These are phyloP conservation scores for Gossypium davidsonii DNA, from an alignment of 441 rosid species.

Conservation along the genomic window DNA sequence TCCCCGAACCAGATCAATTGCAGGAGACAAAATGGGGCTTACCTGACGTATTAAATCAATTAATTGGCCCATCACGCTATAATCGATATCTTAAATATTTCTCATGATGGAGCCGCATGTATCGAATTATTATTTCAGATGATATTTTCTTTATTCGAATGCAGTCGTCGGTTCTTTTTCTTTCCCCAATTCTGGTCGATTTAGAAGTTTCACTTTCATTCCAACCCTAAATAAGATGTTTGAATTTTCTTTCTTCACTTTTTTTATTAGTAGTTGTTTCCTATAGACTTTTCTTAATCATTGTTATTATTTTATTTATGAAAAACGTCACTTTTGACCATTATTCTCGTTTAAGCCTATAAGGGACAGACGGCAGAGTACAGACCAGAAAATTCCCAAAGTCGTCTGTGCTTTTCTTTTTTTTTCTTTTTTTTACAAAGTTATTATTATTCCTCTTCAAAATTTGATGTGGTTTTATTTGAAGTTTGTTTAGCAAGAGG, in stretches of 20 bases:
- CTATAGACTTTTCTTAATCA: not conserved
- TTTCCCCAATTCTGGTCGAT: not conserved
- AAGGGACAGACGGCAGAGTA: not conserved
- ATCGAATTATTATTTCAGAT: not conserved
- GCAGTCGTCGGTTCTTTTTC: not conserved
- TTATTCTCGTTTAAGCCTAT: not conserved
- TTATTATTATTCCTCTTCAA: not conserved
- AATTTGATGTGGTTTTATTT: conserved; percentile 44
- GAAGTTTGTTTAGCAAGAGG: conserved; percentile 25
- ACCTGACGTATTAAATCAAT: too few species aligned
- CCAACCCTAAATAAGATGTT: not conserved
- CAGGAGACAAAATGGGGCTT: too few species aligned
- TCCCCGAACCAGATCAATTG: too few species aligned
- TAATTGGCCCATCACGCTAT: not conserved
- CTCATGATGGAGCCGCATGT: not conserved
- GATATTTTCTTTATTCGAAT: not conserved
- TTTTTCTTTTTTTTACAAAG: not conserved
- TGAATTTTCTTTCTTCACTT: not conserved
- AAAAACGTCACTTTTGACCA: not conserved
- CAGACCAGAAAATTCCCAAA: not conserved
- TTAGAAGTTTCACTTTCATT: not conserved
- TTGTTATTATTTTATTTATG: not conserved
- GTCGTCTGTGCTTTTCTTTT: not conserved
- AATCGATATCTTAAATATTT: not conserved
- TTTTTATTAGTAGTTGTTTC: not conserved